phyloP scores from a whole-genome alignment of 2,329 filamentous ascomycete genomes.

The Ramularia collo-cygni region DNA sequence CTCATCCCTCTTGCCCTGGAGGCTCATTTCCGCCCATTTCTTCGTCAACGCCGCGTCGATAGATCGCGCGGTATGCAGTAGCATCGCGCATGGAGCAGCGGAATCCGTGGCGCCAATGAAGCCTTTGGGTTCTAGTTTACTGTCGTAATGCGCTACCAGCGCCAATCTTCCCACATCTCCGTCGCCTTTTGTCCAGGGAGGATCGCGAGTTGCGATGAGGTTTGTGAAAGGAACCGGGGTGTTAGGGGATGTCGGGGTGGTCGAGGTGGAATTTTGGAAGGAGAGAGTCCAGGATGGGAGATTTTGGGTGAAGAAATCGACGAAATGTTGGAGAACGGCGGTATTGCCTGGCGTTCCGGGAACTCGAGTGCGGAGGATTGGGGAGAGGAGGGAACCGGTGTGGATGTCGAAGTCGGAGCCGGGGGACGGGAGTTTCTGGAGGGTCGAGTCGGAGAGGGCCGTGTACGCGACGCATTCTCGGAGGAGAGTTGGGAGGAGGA shows the following conservation, averaged over 20 bases:
- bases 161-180: conserved; percentile 78
- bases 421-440: conserved; percentile 65
- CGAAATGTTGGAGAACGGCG: conserved; percentile 72
- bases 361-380: conserved; percentile 81
- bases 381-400: conserved; percentile 68
- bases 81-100: conserved; percentile 87
- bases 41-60: conserved; percentile 71
- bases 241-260: conserved; percentile 67
- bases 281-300: conserved; percentile 74
- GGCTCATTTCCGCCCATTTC: conserved; percentile 72
- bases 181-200: conserved; percentile 60
- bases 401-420: conserved; percentile 65
- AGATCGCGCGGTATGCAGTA: conserved; percentile 76
- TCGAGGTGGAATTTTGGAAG: conserved; percentile 85
- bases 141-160: conserved; percentile 91
- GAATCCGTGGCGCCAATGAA: conserved; percentile 94
- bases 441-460: conserved; percentile 64
- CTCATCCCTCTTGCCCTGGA: conserved; percentile 35
- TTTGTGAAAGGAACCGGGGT: conserved; percentile 76
- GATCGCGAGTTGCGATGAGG: conserved; percentile 78
- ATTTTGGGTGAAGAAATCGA: conserved; percentile 66
- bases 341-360: conserved; percentile 73
- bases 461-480: conserved; percentile 44
- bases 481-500: conserved; percentile 28
- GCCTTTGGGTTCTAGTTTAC: conserved; percentile 67